These are phyloP conservation scores for Talaromyces sp. DNA, from an alignment of 2,329 filamentous ascomycete species.

Conservation along the genomic window DNA sequence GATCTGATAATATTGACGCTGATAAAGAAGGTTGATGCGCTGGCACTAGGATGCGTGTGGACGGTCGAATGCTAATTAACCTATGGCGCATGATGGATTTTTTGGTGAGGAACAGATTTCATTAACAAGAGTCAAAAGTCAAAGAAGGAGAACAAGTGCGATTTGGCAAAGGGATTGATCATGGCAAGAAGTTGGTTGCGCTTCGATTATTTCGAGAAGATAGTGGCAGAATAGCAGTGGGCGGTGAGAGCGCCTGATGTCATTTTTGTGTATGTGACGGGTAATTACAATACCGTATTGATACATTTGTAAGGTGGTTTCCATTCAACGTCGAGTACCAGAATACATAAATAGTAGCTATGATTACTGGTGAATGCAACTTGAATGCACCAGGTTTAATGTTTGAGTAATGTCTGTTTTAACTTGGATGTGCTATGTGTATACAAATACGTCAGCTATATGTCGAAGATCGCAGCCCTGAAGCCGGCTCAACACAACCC, in stretches of 20 bases:
- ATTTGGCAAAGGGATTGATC: background rate
- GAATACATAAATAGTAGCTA: no score
- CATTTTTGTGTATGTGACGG: background rate
- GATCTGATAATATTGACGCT: background rate
- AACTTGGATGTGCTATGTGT: background rate
- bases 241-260: background rate
- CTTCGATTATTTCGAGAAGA: background rate
- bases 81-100: background rate
- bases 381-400: background rate
- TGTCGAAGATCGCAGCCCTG: background rate
- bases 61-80: background rate
- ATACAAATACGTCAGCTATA: background rate
- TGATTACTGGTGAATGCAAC: background rate
- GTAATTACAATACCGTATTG: background rate
- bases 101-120: no score
- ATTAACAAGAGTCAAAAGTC: no score
- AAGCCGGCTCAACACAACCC: background rate
- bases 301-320: background rate
- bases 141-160: background rate
- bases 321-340: no score
- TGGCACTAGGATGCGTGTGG: constrained; percentile 5
- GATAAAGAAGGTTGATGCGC: background rate
- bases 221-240: background rate
- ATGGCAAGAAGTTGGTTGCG: background rate
- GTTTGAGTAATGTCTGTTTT: background rate